Conservation (phyloP, 805 yeast genomes). For the Hanseniaspora jakobsenii region DNA sequence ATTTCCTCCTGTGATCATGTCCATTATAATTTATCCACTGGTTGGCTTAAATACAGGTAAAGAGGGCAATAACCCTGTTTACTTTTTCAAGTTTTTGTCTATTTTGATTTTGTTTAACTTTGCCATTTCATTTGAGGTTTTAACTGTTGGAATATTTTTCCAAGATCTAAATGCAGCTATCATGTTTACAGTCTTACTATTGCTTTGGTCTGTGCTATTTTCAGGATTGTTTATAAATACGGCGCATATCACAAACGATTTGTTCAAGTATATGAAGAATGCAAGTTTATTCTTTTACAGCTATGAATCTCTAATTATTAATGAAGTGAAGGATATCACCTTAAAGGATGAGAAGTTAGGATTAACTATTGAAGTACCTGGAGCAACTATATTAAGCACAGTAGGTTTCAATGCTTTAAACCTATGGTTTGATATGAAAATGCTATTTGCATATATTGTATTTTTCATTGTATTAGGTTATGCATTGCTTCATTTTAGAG, state of each 20-base stretch:
- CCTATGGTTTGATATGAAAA: conserved; percentile 50
- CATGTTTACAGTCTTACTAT: conserved; percentile 68
- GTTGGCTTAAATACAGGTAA: conserved; percentile 69
- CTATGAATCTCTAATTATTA: conserved; percentile 81
- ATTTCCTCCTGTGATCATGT: conserved; percentile 77
- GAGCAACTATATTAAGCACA: conserved; percentile 89
- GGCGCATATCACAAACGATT: conserved; percentile 43
- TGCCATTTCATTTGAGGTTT: conserved; percentile 71
- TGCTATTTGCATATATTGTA: conserved; percentile 45
- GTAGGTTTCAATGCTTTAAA: conserved; percentile 87
- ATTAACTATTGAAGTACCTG: conserved; percentile 88
- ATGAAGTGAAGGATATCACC: conserved; percentile 79
- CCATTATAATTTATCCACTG: conserved; percentile 75
- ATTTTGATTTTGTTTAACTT: conserved; percentile 74
- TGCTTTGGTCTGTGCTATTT: conserved; percentile 75
- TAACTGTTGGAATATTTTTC: conserved; percentile 76
- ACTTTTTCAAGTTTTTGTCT: conserved; percentile 54
- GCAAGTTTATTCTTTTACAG: conserved; percentile 90
- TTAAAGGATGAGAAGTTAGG: conserved; percentile 85
- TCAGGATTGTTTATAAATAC: conserved; percentile 90
- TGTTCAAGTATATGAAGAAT: conserved; percentile 64
- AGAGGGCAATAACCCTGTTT: conserved; percentile 33
- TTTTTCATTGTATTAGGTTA: conserved; percentile 61
- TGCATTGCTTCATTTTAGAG: conserved; percentile 54
- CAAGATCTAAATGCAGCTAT: conserved; percentile 89